Base-by-base conservation (phyloP, 83 land plant genomes). In the Picea engelmannii region DNA sequence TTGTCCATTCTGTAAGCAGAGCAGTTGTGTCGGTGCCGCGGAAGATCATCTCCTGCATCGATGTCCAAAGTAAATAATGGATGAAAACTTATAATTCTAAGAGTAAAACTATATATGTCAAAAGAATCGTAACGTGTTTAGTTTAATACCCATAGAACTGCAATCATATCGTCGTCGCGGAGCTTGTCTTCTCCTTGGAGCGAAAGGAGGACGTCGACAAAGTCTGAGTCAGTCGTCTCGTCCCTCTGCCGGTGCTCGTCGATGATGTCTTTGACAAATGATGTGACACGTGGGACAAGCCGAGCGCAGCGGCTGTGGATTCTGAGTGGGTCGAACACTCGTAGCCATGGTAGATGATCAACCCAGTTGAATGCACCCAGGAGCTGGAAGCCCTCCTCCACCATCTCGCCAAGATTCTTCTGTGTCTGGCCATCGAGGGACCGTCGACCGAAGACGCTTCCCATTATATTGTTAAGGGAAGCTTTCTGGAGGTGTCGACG, bases 381-480 rank as follows among this genome's bases (percentile, higher is more conserved):
- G 35, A 80, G 81, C 40, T 68, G 82, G 23, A 82, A 82, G 13
- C 83, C 83, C 27, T 76, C 83, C 3, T 59, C 31, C 78, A 76
- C 78, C 78, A 76, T 76, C 7, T 76, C 62, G 1, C 58, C 17
- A 82, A 82, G 64, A 52, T 69, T 60, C 49, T 10, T 55, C 62
- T 31, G 60, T 13, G 80, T 62, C 20, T 12, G 38, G 6, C 35
- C 18, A 31, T 31, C 31, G 31, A 31, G 31, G 31, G 21, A 10
- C 24, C 5, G 5, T 63, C 9, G 10, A 63, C 66, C 66, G 8
- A 63, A 63, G 1, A 63, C 66, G 8, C 66, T 63, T 63, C 24
- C 66, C 66, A 63, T 63, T 31, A 31, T 31, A 31, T 31, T 31
- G 31, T 31, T 31, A 31, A 31, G 31, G 31, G 31, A 31, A 31